These are phyloP conservation scores for Jamesozyma spencerorum DNA, from an alignment of 805 yeast genomes.

Conservation along the genomic window DNA sequence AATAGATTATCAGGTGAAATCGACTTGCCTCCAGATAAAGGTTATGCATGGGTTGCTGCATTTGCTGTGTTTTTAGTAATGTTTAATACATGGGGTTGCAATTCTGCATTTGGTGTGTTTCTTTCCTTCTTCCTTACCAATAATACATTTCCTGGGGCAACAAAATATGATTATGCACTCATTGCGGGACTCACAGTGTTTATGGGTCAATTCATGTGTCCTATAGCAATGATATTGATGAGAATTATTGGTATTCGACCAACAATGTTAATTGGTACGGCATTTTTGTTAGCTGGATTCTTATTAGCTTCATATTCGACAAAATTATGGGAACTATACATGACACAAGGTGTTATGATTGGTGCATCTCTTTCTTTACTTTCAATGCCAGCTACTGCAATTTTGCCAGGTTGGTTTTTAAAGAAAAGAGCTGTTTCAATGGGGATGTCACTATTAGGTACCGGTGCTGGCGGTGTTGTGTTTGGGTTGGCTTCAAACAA, in stretches of 20 bases:
- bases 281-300: slow-evolving; percentile 44
- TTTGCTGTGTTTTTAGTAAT: slow-evolving; percentile 42
- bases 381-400: slow-evolving; percentile 48
- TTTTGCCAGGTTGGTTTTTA: slow-evolving; percentile 64
- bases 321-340: slow-evolving; percentile 53
- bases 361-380: slow-evolving; percentile 47
- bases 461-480: slow-evolving; percentile 45
- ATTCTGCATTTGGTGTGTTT: slow-evolving; percentile 54
- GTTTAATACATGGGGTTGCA: slow-evolving; percentile 66
- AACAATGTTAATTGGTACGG: slow-evolving; percentile 43
- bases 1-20: slow-evolving; percentile 29
- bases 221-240: slow-evolving; percentile 41
- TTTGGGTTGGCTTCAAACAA: slow-evolving; percentile 35
- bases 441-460: slow-evolving; percentile 42
- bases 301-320: slow-evolving; percentile 52
- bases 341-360: slow-evolving; percentile 58
- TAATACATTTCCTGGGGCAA: slow-evolving; percentile 44
- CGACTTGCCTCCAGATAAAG: slow-evolving; percentile 51
- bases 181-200: slow-evolving; percentile 58
- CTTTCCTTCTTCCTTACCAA: slow-evolving; percentile 46
- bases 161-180: slow-evolving; percentile 50
- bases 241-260: slow-evolving; percentile 41
- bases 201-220: slow-evolving; percentile 50
- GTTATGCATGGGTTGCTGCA: slow-evolving; percentile 61
- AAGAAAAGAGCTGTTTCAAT: slow-evolving; percentile 49